phyloP scores from a whole-genome alignment of 352 stramenopile genomes.

The Pythium aquatile region DNA sequence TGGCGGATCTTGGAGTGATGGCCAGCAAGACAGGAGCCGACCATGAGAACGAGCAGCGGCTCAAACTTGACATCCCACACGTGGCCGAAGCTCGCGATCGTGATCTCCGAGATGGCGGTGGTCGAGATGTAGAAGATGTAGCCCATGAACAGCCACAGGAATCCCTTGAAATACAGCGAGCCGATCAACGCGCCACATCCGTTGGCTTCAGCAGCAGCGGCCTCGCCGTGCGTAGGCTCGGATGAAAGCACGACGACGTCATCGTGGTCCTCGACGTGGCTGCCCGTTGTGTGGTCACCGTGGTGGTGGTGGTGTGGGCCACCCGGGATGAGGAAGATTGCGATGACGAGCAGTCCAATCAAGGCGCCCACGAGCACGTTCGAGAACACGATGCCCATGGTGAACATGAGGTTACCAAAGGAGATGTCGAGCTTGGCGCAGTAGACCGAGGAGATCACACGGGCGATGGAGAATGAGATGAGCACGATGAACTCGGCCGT shows the following conservation, averaged over 20 bases:
- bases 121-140: slow-evolving; percentile 65
- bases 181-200: background rate
- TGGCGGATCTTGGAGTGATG: slow-evolving; percentile 61
- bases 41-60: slow-evolving; percentile 65
- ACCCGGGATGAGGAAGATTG: slow-evolving; percentile 52
- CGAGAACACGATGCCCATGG: slow-evolving; percentile 41
- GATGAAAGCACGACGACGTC: slow-evolving; percentile 10
- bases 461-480: slow-evolving; percentile 54
- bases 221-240: background rate
- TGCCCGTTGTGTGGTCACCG: slow-evolving; percentile 27
- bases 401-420: slow-evolving; percentile 46
- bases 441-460: slow-evolving; percentile 54
- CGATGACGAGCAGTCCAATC: slow-evolving; percentile 39
- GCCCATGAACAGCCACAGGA: slow-evolving; percentile 60
- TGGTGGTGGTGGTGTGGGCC: slow-evolving; percentile 35
- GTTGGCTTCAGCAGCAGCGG: background rate
- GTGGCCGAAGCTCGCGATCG: slow-evolving; percentile 41
- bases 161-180: slow-evolving; percentile 62
- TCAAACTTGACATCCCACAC: slow-evolving; percentile 78
- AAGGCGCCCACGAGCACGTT: slow-evolving; percentile 44
- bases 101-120: slow-evolving; percentile 40
- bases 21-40: slow-evolving; percentile 57
- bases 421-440: slow-evolving; percentile 46
- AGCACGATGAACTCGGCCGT: slow-evolving; percentile 60
- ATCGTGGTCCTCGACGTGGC: slow-evolving; percentile 14